These are phyloP conservation scores for Linum tenue DNA, from an alignment of 345 rosid genomes.

Conservation along the genomic window DNA sequence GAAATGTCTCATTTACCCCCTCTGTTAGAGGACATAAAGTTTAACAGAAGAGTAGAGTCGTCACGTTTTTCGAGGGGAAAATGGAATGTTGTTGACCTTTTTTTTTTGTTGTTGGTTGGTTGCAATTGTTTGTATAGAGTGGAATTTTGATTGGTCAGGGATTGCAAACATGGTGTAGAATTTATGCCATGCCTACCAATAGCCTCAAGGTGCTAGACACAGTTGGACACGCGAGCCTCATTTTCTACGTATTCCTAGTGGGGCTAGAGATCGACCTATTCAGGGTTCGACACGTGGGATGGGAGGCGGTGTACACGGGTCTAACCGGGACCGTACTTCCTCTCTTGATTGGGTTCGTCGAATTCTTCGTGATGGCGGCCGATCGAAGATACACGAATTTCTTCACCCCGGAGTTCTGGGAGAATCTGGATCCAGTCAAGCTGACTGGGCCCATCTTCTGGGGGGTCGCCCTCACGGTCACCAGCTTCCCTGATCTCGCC, in stretches of 20 bases:
- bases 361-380: not conserved
- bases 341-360: constrained; percentile 1
- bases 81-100: not conserved
- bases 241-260: constrained; percentile 26
- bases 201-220: constrained; percentile 8
- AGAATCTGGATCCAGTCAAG: not conserved
- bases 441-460: constrained; percentile 31
- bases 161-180: not conserved
- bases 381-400: not conserved
- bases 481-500: no score
- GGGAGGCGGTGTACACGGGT: constrained; percentile 12
- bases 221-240: constrained; percentile 16
- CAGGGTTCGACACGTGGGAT: constrained; percentile 4
- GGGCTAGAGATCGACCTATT: constrained; percentile 30
- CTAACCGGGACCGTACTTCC: constrained; percentile 10
- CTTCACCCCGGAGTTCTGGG: not conserved
- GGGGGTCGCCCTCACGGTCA: constrained; percentile 29
- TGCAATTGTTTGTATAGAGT: constrained; percentile 1
- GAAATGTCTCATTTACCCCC: no score
- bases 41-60: no score
- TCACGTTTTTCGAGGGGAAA: no score
- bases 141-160: constrained; percentile 9
- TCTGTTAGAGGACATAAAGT: no score
- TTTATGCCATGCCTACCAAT: not conserved
- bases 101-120: not conserved